Conservation (phyloP, 1,284 basidiomycete species). For the Salmacisia buchloeana region DNA sequence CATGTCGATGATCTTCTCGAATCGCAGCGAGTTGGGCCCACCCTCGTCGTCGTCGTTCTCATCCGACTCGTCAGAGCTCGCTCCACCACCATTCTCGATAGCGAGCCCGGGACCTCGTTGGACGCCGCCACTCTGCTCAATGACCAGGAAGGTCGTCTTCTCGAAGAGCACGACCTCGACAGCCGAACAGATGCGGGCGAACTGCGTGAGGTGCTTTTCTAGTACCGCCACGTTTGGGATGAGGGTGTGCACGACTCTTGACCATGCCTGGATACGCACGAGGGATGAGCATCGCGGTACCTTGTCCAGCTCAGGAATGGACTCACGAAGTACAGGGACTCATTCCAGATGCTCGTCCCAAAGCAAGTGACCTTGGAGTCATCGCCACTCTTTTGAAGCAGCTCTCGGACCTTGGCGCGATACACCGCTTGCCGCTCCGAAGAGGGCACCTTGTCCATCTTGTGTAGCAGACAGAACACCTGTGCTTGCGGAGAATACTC, state of each 20-base stretch:
- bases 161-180: slow-evolving; percentile 95
- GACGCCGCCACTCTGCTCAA: slow-evolving; percentile 56
- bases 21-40: slow-evolving; percentile 73
- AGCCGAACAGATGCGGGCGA: slow-evolving; percentile 78
- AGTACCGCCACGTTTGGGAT: slow-evolving; percentile 91
- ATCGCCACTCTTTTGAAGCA: slow-evolving; percentile 33
- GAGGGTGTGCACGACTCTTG: slow-evolving; percentile 88
- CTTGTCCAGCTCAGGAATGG: neutral
- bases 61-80: slow-evolving; percentile 25
- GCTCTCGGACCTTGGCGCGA: slow-evolving; percentile 54
- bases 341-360: slow-evolving; percentile 97
- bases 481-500: slow-evolving; percentile 60
- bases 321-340: slow-evolving; percentile 85
- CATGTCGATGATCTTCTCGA: slow-evolving; percentile 90
- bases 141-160: slow-evolving; percentile 92
- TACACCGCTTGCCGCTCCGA: slow-evolving; percentile 60
- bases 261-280: slow-evolving; percentile 72
- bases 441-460: slow-evolving; percentile 74
- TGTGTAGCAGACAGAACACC: slow-evolving; percentile 89
- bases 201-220: slow-evolving; percentile 73
- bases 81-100: slow-evolving; percentile 35
- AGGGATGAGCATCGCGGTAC: neutral
- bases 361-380: slow-evolving; percentile 58
- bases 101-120: neutral
- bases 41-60: slow-evolving; percentile 1